Evolutionary conservation across 1,139 yeast species (phyloP).

Genomic region (Saccharomycopsis phalli): DNA sequence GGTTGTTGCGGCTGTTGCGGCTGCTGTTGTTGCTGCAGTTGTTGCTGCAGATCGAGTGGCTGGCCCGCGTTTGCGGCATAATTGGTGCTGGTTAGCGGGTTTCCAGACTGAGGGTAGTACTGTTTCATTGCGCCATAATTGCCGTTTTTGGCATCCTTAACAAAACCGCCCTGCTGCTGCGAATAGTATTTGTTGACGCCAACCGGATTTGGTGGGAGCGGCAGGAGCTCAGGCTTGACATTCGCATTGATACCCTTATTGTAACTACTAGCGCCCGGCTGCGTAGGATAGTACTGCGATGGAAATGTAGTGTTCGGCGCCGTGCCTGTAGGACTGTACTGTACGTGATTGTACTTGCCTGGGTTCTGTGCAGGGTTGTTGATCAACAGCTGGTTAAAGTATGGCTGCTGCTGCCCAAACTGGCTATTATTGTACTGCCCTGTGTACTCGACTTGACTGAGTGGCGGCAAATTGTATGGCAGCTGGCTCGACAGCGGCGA

Average conservation of each 20-base stretch:
- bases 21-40: conserved; percentile 10
- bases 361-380: neutral
- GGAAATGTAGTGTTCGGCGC: neutral
- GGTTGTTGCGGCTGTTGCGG: conserved; percentile 6
- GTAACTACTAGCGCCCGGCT: conserved; percentile 2
- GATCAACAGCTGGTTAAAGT: neutral
- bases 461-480: conserved; percentile 2
- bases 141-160: neutral
- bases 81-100: conserved; percentile 1
- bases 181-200: neutral
- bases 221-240: conserved; percentile 1
- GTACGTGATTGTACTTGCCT: conserved; percentile 3
- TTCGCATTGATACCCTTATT: neutral
- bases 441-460: conserved; percentile 3
- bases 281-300: conserved; percentile 5
- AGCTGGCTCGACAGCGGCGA: conserved; percentile 7
- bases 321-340: neutral
- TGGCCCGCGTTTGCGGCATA: conserved; percentile 9
- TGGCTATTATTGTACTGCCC: neutral
- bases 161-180: conserved; percentile 5
- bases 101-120: conserved; percentile 3
- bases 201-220: neutral
- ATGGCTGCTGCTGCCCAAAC: neutral
- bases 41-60: conserved; percentile 20
- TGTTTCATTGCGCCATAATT: neutral